These are phyloP conservation scores for Botryosphaeria dothidea DNA, from an alignment of 2,329 filamentous ascomycete genomes.

Conservation along the genomic window DNA sequence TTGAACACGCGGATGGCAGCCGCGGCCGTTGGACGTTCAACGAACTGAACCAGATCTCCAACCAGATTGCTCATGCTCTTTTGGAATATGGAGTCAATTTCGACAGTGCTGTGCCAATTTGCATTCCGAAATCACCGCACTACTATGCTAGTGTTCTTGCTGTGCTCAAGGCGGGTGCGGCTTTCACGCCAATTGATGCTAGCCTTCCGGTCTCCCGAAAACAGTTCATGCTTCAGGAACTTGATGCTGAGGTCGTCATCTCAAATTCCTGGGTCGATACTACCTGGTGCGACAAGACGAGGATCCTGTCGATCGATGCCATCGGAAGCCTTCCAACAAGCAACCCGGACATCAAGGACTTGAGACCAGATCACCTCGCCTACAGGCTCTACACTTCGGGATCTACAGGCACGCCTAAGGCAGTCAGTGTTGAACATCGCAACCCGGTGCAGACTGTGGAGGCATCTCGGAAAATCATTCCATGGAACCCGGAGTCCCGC, in stretches of 20 bases:
- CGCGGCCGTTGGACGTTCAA: constrained; percentile 36
- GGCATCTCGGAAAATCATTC: constrained; percentile 39
- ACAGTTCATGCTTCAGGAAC: constrained; percentile 35
- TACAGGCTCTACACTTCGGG: constrained; percentile 48
- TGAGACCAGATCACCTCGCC: constrained; percentile 35
- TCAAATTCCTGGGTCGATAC: constrained; percentile 19
- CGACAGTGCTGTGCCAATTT: constrained; percentile 39
- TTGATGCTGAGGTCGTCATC: constrained; percentile 33
- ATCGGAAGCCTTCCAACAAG: constrained; percentile 21
- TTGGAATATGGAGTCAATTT: constrained; percentile 25
- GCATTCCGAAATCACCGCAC: constrained; percentile 34
- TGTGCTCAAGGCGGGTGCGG: constrained; percentile 42
- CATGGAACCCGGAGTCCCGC: constrained; percentile 39
- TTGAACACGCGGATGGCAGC: constrained; percentile 32
- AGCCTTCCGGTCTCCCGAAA: constrained; percentile 37
- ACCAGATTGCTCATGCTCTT: constrained; percentile 35
- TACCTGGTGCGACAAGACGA: constrained; percentile 20
- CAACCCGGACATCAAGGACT: constrained; percentile 25
- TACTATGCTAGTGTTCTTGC: constrained; percentile 41
- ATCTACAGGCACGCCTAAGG: constrained; percentile 46
- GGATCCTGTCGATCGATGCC: constrained; percentile 20
- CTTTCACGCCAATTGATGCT: constrained; percentile 39
- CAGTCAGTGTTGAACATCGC: constrained; percentile 44
- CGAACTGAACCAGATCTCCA: constrained; percentile 32
- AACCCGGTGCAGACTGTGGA: constrained; percentile 44